Evolutionary conservation across 192 early-diverging fungal species (phyloP).

Genomic region (Gaertneriomyces sp.): DNA sequence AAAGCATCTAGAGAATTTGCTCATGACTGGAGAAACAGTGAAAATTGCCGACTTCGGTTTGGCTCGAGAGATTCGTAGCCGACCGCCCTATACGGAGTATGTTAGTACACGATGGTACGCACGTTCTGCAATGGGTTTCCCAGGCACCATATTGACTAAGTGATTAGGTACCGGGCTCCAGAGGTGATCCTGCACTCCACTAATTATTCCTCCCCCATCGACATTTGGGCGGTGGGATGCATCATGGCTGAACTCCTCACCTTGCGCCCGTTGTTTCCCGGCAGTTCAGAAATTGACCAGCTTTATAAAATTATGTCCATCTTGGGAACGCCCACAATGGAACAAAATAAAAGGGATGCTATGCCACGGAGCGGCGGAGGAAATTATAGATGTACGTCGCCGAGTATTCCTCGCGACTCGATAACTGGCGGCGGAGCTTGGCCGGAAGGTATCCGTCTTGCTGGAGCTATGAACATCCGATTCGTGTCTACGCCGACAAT

Average conservation of each 20-base stretch:
- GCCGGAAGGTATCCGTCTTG: conserved; percentile 49
- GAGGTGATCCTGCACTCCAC: conserved; percentile 84
- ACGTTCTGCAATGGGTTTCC: neutral
- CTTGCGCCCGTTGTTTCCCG: conserved; percentile 89
- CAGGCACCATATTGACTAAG: neutral
- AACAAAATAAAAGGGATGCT: neutral
- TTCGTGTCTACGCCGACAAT: conserved; percentile 39
- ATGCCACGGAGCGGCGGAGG: neutral
- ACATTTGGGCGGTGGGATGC: conserved; percentile 93
- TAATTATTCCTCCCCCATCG: conserved; percentile 85
- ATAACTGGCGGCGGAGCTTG: conserved; percentile 47
- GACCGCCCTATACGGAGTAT: conserved; percentile 93
- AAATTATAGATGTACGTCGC: conserved; percentile 6
- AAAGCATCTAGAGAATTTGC: conserved; percentile 71
- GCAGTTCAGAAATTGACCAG: conserved; percentile 90
- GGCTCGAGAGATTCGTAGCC: conserved; percentile 81
- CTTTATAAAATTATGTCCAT: conserved; percentile 78
- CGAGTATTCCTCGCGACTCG: conserved; percentile 7
- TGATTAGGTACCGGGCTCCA: conserved; percentile 84
- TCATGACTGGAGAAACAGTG: conserved; percentile 56
- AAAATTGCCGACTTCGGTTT: conserved; percentile 98
- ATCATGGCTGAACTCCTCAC: conserved; percentile 89
- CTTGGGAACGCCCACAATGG: conserved; percentile 66
- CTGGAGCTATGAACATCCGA: conserved; percentile 51
- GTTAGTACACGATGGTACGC: conserved; percentile 92